Conservation (phyloP, 805 yeast genomes). For the Saturnispora serradocipensis region DNA sequence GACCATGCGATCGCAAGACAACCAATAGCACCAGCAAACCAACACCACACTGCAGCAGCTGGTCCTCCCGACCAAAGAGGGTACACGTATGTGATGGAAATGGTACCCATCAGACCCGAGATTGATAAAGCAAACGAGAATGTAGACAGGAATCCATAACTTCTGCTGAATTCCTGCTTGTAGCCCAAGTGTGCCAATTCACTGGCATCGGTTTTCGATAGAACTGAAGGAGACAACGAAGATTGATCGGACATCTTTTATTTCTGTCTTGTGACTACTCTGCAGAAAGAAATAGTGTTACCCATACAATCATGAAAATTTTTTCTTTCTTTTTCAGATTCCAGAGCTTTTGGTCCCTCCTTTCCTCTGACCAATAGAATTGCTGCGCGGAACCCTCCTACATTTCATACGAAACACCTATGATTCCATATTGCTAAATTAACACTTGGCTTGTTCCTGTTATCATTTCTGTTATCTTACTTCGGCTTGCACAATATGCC, state of each 20-base stretch:
- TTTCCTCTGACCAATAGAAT: background rate
- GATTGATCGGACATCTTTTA: background rate
- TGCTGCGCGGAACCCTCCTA: background rate
- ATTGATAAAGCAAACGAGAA: conserved; percentile 58
- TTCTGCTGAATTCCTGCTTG: conserved; percentile 50
- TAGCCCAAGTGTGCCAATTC: conserved; percentile 42
- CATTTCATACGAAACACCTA: background rate
- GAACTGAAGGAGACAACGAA: background rate
- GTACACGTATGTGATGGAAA: conserved; percentile 42
- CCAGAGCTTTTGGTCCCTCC: background rate
- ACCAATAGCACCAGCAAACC: conserved; percentile 47
- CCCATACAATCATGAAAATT: background rate
- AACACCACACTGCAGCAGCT: conserved; percentile 55
- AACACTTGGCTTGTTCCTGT: background rate
- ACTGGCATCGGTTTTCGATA: conserved; percentile 21
- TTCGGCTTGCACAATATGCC: background rate
- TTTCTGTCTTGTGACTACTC: conserved; percentile 6
- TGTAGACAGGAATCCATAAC: conserved; percentile 49
- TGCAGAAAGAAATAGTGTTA: background rate
- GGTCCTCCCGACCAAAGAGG: conserved; percentile 50
- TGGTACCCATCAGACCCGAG: conserved; percentile 57
- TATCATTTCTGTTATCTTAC: background rate
- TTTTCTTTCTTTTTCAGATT: background rate
- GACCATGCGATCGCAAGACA: conserved; percentile 45
- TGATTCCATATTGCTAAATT: background rate